A percentile compares a stretch with the other conserved stretches of the same genome.
Conservation (phyloP, 805 yeast genomes). For the Pichia deserticola region DNA sequence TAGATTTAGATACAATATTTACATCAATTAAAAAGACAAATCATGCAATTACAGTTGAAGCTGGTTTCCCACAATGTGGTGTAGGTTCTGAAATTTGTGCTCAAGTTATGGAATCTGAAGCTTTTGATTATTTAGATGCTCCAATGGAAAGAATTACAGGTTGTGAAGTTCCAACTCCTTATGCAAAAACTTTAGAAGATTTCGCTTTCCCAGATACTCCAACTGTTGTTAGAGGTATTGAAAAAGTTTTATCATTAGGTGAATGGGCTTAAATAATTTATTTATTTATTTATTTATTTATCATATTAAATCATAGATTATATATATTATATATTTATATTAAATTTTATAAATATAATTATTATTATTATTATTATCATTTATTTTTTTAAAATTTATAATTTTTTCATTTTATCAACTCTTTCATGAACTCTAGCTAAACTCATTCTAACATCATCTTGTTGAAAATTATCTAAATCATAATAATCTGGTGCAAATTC, state of each 20-base stretch:
- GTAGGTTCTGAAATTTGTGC: slow-evolving; percentile 98
- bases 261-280: slow-evolving; percentile 24
- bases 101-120: slow-evolving; percentile 96
- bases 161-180: slow-evolving; percentile 99
- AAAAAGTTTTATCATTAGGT: slow-evolving; percentile 63
- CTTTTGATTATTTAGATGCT: slow-evolving; percentile 95
- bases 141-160: slow-evolving; percentile 99
- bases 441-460: slow-evolving; percentile 67
- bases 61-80: slow-evolving; percentile 97
- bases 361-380: neutral
- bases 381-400: neutral
- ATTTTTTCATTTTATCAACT: slow-evolving; percentile 33
- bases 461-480: slow-evolving; percentile 51
- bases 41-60: slow-evolving; percentile 92
- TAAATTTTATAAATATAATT: too few species aligned
- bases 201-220: slow-evolving; percentile 98
- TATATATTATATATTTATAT: neutral
- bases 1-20: slow-evolving; percentile 81
- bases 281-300: neutral
- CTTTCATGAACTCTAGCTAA: slow-evolving; percentile 52
- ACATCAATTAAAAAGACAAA: slow-evolving; percentile 92
- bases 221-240: slow-evolving; percentile 78
- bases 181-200: slow-evolving; percentile 92
- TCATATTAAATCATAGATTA: neutral
- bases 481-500: slow-evolving; percentile 73